Evolutionary conservation across 179 eudicot species (phyloP).

Genomic region (Sideroxylon spinosum): DNA sequence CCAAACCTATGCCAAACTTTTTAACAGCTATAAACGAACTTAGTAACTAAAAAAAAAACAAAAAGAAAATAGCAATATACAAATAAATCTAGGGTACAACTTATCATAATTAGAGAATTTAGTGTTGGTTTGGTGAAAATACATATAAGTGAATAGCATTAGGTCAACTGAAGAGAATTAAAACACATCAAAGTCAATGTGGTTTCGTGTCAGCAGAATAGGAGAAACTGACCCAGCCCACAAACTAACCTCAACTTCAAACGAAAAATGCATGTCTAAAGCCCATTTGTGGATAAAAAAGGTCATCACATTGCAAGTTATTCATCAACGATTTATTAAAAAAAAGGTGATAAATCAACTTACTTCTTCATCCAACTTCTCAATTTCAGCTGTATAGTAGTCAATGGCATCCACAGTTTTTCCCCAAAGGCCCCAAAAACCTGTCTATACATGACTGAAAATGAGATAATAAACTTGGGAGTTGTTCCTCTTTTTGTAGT

Average conservation of each 20-base stretch:
- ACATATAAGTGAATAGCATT: too few species aligned
- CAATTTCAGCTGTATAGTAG: constrained; percentile 64
- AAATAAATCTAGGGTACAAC: too few species aligned
- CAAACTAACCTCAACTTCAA: not conserved
- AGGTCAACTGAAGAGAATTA: too few species aligned
- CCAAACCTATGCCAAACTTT: too few species aligned
- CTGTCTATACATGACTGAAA: constrained; percentile 60
- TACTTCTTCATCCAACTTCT: constrained; percentile 60
- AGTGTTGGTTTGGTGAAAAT: too few species aligned
- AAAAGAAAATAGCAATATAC: too few species aligned
- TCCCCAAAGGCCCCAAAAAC: constrained; percentile 94
- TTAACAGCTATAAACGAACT: too few species aligned
- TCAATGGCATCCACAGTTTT: constrained; percentile 73
- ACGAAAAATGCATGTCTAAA: not conserved
- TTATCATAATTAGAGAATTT: too few species aligned
- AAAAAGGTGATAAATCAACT: constrained; percentile 23
- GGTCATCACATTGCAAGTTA: not conserved
- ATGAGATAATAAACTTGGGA: not conserved
- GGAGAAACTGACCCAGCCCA: not conserved
- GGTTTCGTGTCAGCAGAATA: too few species aligned
- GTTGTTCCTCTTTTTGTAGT: not conserved
- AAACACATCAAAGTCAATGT: too few species aligned
- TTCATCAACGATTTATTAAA: not conserved
- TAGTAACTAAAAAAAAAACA: too few species aligned
- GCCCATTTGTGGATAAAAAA: not conserved